Evolutionary conservation across 768 basidiomycete species (phyloP).

Genomic region (Lentinula sp.): DNA sequence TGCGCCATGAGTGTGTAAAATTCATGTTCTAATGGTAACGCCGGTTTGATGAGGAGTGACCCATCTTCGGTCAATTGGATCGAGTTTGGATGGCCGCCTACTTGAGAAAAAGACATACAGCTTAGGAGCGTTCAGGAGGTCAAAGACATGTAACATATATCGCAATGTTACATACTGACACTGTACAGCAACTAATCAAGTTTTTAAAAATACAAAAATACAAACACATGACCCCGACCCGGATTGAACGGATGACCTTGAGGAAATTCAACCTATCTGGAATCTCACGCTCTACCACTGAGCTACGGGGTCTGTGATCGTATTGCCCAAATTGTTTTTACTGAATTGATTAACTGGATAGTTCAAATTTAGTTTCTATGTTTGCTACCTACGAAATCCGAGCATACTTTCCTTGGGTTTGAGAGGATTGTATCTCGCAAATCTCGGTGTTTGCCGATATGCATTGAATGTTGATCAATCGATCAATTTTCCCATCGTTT

Average conservation of each 20-base stretch:
- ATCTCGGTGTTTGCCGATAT: background rate
- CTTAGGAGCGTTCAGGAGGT: no score
- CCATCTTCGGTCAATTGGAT: constrained; percentile 68
- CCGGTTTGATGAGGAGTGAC: constrained; percentile 78
- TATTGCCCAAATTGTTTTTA: no score
- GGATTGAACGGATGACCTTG: constrained; percentile 46
- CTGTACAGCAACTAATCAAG: no score
- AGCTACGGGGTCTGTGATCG: background rate
- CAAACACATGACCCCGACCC: constrained; percentile 31
- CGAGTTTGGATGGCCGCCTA: constrained; percentile 70
- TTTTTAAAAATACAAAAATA: no score
- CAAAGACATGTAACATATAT: no score
- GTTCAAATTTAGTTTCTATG: no score
- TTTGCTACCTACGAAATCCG: no score
- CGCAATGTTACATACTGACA: no score
- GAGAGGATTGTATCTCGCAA: no score
- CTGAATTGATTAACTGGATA: no score
- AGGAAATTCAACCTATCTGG: background rate
- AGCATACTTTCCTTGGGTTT: no score
- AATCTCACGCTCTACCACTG: constrained; percentile 3
- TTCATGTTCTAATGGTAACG: constrained; percentile 52
- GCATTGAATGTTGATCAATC: background rate
- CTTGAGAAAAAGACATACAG: constrained; percentile 48
- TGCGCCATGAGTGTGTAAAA: constrained; percentile 46
- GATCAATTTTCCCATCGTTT: background rate